Conservation (phyloP, 192 early-diverging fungal species). For the Chytriomyces hyalinus region DNA sequence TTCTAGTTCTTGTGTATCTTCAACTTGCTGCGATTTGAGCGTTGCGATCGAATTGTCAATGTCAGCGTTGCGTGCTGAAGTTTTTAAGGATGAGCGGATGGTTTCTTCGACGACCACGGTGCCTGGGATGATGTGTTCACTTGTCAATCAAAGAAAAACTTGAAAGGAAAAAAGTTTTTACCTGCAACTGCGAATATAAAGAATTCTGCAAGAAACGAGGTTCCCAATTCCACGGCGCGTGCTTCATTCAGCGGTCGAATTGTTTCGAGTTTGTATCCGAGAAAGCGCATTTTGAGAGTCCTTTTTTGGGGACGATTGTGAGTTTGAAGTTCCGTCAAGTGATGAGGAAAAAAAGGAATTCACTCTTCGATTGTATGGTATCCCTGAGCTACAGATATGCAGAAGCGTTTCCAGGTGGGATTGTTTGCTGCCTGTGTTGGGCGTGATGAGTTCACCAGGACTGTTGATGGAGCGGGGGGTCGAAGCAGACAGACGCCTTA, state of each 20-base stretch:
- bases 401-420: slow-evolving; percentile 44
- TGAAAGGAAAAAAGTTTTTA: slow-evolving; percentile 1
- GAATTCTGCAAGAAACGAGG: slow-evolving; percentile 49
- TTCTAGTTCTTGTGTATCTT: neutral
- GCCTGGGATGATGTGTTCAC: neutral
- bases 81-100: slow-evolving; percentile 10
- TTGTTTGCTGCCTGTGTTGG: slow-evolving; percentile 33
- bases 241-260: slow-evolving; percentile 57
- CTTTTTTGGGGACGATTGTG: neutral
- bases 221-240: slow-evolving; percentile 53
- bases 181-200: slow-evolving; percentile 51
- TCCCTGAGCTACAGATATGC: slow-evolving; percentile 48
- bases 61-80: neutral
- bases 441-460: neutral
- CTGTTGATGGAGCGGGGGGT: neutral
- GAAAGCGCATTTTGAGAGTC: slow-evolving; percentile 46
- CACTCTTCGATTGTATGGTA: slow-evolving; percentile 39
- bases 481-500: neutral
- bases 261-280: slow-evolving; percentile 47
- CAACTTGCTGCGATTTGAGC: slow-evolving; percentile 9
- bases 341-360: neutral
- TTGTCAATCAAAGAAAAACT: slow-evolving; percentile 8
- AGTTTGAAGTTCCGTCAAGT: neutral
- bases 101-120: slow-evolving; percentile 10
- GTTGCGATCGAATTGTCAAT: slow-evolving; percentile 22